Evolutionary conservation across 768 basidiomycete genomes (phyloP).

Genomic region (Macrocybe gigantea): DNA sequence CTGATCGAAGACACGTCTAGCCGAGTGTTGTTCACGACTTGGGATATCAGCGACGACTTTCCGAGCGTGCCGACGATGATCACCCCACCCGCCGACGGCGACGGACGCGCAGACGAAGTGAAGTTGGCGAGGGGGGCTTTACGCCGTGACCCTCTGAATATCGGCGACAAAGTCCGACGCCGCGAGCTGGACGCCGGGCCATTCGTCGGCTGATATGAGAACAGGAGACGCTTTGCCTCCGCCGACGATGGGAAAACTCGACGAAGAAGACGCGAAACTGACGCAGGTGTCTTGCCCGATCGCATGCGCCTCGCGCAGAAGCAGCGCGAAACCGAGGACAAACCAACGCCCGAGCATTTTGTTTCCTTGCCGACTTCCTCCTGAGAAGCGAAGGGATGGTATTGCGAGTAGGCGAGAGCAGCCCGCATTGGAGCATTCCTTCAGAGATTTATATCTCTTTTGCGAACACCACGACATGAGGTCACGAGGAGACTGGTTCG

Average conservation of each 20-base stretch:
- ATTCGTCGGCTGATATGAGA: slow-evolving; percentile 49
- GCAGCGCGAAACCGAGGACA: background rate
- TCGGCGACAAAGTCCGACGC: slow-evolving; percentile 57
- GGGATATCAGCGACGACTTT: slow-evolving; percentile 46
- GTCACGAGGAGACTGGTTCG: too few species aligned
- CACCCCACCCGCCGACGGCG: slow-evolving; percentile 25
- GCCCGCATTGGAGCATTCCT: too few species aligned
- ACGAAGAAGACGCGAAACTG: slow-evolving; percentile 30
- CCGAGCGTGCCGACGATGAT: slow-evolving; percentile 66
- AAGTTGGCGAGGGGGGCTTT: slow-evolving; percentile 47
- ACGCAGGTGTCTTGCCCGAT: slow-evolving; percentile 48
- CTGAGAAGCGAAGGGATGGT: too few species aligned
- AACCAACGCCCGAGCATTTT: too few species aligned
- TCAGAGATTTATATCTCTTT: too few species aligned
- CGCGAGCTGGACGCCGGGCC: slow-evolving; percentile 58
- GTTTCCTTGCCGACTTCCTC: too few species aligned
- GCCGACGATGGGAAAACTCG: slow-evolving; percentile 38
- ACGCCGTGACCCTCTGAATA: slow-evolving; percentile 55
- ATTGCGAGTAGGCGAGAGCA: too few species aligned
- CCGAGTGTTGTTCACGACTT: slow-evolving; percentile 44
- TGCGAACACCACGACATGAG: too few species aligned
- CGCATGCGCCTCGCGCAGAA: slow-evolving; percentile 21
- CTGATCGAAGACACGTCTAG: slow-evolving; percentile 51
- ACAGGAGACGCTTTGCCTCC: slow-evolving; percentile 42
- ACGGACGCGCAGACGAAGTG: slow-evolving; percentile 27